Conservation (phyloP, 225 moss, liverwort and hornwort genomes). For the Ulota crispa region DNA sequence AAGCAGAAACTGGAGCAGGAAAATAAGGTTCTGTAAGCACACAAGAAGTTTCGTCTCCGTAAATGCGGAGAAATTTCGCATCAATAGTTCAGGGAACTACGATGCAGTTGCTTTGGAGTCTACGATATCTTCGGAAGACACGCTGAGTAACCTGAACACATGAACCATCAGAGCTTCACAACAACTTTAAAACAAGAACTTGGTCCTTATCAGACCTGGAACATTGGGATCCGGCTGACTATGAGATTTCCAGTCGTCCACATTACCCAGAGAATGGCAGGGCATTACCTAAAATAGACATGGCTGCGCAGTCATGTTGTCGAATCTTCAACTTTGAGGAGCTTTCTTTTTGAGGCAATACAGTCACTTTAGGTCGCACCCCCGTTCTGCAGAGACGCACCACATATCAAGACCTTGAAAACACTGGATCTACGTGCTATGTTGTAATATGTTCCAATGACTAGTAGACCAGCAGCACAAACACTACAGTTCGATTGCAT, state of each 20-base stretch:
- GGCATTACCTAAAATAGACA: conserved; percentile 27
- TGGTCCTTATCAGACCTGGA: not conserved
- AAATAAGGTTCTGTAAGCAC: conserved; percentile 37
- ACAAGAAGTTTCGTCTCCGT: conserved; percentile 18
- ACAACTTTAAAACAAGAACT: not conserved
- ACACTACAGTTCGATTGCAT: not conserved
- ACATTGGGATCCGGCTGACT: not conserved
- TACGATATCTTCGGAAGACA: not conserved
- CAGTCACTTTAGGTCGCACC: conserved; percentile 30
- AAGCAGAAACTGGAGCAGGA: conserved; percentile 36
- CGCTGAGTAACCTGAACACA: not conserved
- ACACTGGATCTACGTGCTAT: not conserved
- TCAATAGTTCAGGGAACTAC: not conserved
- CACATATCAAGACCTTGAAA: conserved; percentile 6
- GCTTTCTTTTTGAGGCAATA: conserved; percentile 31
- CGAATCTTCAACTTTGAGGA: conserved; percentile 44
- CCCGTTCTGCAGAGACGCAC: conserved; percentile 33
- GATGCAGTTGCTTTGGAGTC: not conserved
- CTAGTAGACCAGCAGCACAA: conserved; percentile 11
- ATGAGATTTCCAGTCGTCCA: not conserved
- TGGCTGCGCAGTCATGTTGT: conserved; percentile 34
- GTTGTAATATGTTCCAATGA: not conserved
- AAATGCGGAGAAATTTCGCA: conserved; percentile 9
- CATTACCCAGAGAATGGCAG: not conserved
- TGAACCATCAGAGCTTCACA: not conserved